These are phyloP conservation scores for Pyrenula massariospora DNA, from an alignment of 495 filamentous ascomycete species.

Conservation along the genomic window DNA sequence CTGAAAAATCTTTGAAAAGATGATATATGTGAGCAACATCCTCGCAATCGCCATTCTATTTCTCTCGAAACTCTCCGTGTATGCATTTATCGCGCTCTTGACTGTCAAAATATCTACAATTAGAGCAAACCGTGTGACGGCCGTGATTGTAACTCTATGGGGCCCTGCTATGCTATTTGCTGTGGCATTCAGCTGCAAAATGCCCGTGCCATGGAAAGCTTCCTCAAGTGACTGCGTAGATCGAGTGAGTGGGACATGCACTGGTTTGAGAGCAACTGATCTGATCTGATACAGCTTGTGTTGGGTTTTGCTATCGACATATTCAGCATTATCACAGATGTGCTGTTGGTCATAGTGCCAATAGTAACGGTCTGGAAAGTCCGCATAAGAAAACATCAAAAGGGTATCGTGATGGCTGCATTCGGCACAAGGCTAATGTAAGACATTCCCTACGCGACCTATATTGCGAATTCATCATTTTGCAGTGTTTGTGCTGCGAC, in stretches of 20 bases:
- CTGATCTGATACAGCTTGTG: neutral
- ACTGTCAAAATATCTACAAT: neutral
- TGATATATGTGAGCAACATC: constrained; percentile 15
- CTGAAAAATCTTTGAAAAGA: constrained; percentile 6
- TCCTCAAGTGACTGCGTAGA: neutral
- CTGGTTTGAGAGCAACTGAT: neutral
- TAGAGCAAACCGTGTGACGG: neutral
- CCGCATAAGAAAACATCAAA: neutral
- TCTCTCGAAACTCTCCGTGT: constrained; percentile 12
- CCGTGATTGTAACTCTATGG: neutral
- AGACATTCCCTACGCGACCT: neutral
- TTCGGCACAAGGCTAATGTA: neutral
- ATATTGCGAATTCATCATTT: neutral
- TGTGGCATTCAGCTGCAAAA: neutral
- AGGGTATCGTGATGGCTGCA: neutral
- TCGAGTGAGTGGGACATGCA: neutral
- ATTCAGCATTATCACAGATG: neutral
- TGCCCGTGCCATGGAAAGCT: neutral
- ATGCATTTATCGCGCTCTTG: neutral
- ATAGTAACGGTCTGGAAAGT: neutral
- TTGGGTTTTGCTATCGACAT: neutral
- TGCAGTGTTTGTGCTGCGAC: neutral
- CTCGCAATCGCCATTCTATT: constrained; percentile 14
- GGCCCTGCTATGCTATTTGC: neutral
- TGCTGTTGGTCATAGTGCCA: neutral